These are phyloP conservation scores for Delphinella strobiligena DNA, from an alignment of 2,329 filamentous ascomycete genomes.

Conservation along the genomic window DNA sequence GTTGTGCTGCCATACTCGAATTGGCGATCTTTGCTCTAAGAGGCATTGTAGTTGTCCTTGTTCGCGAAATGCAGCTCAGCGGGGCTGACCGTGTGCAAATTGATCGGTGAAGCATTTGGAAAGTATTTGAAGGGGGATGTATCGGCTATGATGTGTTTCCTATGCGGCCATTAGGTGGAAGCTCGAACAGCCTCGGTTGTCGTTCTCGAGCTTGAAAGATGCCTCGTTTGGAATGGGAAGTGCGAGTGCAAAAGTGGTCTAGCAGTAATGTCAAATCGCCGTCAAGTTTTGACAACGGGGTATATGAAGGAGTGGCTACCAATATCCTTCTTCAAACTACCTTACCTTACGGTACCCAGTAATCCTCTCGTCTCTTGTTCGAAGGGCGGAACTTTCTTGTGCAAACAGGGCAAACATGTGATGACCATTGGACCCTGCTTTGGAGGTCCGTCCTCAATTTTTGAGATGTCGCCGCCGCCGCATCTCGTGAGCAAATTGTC, in stretches of 20 bases:
- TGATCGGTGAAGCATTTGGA: conserved; percentile 34
- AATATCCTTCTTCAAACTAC: too few species aligned
- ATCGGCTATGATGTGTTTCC: not conserved
- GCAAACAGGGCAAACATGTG: conserved; percentile 7
- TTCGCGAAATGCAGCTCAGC: conserved; percentile 18
- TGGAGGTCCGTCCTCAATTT: conserved; percentile 2
- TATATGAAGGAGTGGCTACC: too few species aligned
- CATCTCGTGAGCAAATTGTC: not conserved
- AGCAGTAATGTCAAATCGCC: too few species aligned
- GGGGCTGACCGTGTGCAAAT: conserved; percentile 27
- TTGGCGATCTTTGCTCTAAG: conserved; percentile 63
- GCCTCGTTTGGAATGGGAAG: too few species aligned
- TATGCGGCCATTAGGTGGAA: conserved; percentile 7
- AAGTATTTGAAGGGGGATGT: not conserved
- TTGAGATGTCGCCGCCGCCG: conserved; percentile 1
- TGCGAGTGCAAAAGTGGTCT: too few species aligned
- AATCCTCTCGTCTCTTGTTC: too few species aligned
- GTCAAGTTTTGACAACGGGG: too few species aligned
- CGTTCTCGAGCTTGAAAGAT: not conserved
- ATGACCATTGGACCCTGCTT: not conserved
- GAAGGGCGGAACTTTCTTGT: not conserved
- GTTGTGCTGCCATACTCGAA: conserved; percentile 46
- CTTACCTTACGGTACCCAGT: too few species aligned
- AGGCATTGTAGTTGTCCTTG: conserved; percentile 47
- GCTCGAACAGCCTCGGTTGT: conserved; percentile 7